These are phyloP conservation scores for Quercus engelmannii DNA, from an alignment of 306 rosid species.

Conservation along the genomic window DNA sequence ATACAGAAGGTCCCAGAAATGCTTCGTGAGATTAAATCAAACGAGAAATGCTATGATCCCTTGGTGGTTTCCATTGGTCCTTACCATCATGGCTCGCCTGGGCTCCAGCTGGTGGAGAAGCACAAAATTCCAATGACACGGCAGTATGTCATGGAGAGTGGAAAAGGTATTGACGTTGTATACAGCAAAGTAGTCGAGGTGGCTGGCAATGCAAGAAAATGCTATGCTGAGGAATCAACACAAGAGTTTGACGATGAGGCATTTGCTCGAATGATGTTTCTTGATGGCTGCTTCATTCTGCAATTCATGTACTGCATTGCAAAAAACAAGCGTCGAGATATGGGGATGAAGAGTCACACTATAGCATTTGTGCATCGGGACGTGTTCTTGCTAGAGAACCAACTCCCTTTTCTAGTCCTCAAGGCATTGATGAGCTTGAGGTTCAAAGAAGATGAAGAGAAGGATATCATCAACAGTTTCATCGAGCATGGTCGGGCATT, in stretches of 20 bases:
- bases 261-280: background rate
- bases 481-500: background rate
- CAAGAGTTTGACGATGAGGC: background rate
- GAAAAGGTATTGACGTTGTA: background rate
- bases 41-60: background rate
- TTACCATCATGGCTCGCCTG: background rate
- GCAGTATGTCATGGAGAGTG: background rate
- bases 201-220: background rate
- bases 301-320: background rate
- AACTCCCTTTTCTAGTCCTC: conserved; percentile 13
- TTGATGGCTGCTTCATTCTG: background rate
- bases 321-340: rapidly evolving
- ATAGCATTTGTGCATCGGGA: background rate
- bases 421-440: background rate
- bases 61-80: background rate
- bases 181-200: background rate
- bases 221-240: background rate
- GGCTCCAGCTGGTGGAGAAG: background rate
- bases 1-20: background rate
- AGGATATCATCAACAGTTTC: background rate
- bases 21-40: background rate
- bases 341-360: background rate
- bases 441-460: background rate
- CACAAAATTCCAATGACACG: background rate
- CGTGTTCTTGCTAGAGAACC: conserved; percentile 10